These are phyloP conservation scores for Capsella bursapastoris DNA, from an alignment of 345 rosid species.

Conservation along the genomic window DNA sequence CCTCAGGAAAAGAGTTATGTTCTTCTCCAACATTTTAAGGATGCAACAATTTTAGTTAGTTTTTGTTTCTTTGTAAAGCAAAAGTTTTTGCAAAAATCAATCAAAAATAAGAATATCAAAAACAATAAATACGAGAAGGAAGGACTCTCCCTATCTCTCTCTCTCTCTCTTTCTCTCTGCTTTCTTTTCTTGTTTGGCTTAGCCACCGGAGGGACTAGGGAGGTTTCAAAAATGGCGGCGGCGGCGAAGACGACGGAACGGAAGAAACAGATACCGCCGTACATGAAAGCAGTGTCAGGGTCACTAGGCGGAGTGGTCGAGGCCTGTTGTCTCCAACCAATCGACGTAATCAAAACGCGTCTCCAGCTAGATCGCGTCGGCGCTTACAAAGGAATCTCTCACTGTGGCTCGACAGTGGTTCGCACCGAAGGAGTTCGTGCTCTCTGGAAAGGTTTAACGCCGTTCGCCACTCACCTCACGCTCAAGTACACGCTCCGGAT, in stretches of 20 bases:
- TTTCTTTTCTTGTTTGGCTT: not conserved
- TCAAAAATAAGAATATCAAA: no score
- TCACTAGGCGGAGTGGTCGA: slow-evolving; percentile 91
- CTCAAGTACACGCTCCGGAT: slow-evolving; percentile 86
- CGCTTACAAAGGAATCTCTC: slow-evolving; percentile 72
- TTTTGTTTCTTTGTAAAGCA: not conserved
- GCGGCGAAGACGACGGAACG: slow-evolving; percentile 26
- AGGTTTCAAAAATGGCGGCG: slow-evolving; percentile 28
- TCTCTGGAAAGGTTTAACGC: slow-evolving; percentile 93
- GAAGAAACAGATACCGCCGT: slow-evolving; percentile 58
- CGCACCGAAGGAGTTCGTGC: slow-evolving; percentile 82
- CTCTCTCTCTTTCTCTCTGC: not conserved
- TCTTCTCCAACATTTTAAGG: not conserved
- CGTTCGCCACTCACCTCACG: slow-evolving; percentile 93
- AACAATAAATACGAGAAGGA: no score
- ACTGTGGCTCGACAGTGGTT: slow-evolving; percentile 76
- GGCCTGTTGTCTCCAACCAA: slow-evolving; percentile 90
- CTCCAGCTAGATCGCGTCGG: slow-evolving; percentile 81
- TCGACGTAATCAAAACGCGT: slow-evolving; percentile 93
- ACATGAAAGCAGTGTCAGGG: slow-evolving; percentile 92
- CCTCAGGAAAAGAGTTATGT: not conserved
- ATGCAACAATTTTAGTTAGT: not conserved
- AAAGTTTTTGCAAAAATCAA: no score
- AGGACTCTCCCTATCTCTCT: not conserved
- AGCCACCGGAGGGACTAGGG: not conserved